phyloP scores from a whole-genome alignment of 179 eudicot species.

The Beta corolliflora region DNA sequence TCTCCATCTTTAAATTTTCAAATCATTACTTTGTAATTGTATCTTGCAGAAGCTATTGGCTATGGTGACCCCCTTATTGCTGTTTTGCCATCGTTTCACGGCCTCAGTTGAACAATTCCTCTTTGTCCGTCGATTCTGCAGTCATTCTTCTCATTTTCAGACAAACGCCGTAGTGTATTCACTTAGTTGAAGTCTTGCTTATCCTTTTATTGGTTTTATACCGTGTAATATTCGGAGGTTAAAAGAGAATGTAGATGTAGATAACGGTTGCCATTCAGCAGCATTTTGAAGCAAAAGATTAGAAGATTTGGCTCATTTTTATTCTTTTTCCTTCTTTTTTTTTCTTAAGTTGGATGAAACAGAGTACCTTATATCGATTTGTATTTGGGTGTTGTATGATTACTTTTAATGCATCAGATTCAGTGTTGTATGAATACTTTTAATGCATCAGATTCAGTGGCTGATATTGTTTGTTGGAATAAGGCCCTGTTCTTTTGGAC shows the following conservation, averaged over 20 bases:
- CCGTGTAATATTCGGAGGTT: neutral
- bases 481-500: no score
- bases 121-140: slow-evolving; percentile 13
- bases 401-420: neutral
- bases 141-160: neutral
- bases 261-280: slow-evolving; percentile 18
- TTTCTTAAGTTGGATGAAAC: neutral
- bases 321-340: neutral
- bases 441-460: neutral
- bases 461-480: neutral
- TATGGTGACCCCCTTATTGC: slow-evolving; percentile 93
- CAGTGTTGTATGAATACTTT: slow-evolving; percentile 7
- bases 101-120: slow-evolving; percentile 41
- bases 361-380: neutral
- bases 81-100: slow-evolving; percentile 79
- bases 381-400: slow-evolving; percentile 14
- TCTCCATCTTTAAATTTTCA: neutral
- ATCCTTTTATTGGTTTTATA: neutral
- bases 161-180: neutral
- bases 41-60: slow-evolving; percentile 80
- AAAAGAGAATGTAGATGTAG: slow-evolving; percentile 24
- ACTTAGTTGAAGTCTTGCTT: slow-evolving; percentile 2
- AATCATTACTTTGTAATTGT: neutral
- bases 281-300: slow-evolving; percentile 2
- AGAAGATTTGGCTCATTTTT: neutral